Conservation (phyloP, 75 land plant genomes). For the Picea glauca region DNA sequence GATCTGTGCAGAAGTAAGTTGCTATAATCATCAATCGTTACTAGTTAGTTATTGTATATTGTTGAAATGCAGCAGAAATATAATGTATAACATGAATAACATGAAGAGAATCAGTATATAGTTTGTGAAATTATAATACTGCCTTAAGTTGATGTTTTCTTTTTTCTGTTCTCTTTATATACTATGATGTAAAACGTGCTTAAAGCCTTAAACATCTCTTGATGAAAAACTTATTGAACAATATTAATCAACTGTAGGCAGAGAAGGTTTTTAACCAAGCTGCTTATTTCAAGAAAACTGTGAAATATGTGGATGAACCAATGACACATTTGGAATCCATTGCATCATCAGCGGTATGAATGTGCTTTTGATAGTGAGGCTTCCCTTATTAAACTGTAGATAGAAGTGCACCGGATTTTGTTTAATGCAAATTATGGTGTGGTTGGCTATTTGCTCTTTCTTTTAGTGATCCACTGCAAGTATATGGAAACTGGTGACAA, state of each 20-base stretch:
- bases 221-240: neutral
- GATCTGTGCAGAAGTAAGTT: constrained; percentile 81
- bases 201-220: neutral
- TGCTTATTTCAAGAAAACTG: constrained; percentile 82
- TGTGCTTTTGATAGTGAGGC: neutral
- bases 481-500: neutral
- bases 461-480: neutral
- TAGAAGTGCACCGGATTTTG: neutral
- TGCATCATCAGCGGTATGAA: constrained; percentile 92
- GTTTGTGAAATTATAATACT: neutral
- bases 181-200: neutral
- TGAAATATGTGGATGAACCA: constrained; percentile 92
- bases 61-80: neutral
- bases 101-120: neutral
- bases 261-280: constrained; percentile 98
- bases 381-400: neutral
- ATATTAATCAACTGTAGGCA: constrained; percentile 46
- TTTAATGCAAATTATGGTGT: neutral
- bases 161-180: too few relatives aligned
- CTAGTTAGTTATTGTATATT: neutral
- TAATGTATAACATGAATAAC: neutral
- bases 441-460: neutral
- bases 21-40: neutral
- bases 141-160: neutral
- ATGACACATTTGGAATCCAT: constrained; percentile 98